Conservation (phyloP, 1,139 yeast genomes). For the Taiozyma onychis region DNA sequence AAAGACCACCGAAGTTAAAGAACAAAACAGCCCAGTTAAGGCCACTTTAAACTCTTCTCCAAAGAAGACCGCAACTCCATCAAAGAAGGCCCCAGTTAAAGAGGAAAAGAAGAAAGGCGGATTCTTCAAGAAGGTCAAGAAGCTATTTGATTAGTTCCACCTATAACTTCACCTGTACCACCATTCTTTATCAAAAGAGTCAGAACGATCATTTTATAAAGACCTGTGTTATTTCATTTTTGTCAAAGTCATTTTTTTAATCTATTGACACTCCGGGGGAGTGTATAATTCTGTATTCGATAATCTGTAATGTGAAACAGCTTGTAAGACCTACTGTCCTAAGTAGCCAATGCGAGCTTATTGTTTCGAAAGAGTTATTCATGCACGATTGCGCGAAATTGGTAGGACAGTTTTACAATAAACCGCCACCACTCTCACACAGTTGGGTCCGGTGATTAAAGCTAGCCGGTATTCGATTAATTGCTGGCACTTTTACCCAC, state of each 20-base stretch:
- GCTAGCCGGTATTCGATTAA: too few relatives aligned
- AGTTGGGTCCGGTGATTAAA: too few relatives aligned
- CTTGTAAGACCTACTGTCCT: too few relatives aligned
- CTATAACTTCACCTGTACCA: background rate
- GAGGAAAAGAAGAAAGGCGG: slow-evolving; percentile 20
- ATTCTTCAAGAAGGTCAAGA: slow-evolving; percentile 19
- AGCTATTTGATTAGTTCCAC: slow-evolving; percentile 4
- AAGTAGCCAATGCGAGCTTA: too few relatives aligned
- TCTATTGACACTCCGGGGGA: background rate
- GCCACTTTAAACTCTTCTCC: slow-evolving; percentile 7
- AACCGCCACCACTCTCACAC: too few relatives aligned
- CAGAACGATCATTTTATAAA: background rate
- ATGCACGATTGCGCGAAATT: too few relatives aligned
- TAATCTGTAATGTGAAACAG: too few relatives aligned
- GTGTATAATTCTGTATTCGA: background rate
- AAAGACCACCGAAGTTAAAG: slow-evolving; percentile 7
- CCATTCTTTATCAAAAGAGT: background rate
- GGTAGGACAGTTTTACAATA: too few relatives aligned
- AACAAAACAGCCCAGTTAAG: slow-evolving; percentile 7
- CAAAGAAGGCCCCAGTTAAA: slow-evolving; percentile 4
- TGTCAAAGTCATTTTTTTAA: background rate
- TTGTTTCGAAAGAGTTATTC: too few relatives aligned
- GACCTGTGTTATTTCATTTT: slow-evolving; percentile 1
- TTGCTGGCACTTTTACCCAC: too few relatives aligned
- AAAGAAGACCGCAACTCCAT: slow-evolving; percentile 14